phyloP scores from a whole-genome alignment of 129 eudicot species.

The Oenanthe sinensis region DNA sequence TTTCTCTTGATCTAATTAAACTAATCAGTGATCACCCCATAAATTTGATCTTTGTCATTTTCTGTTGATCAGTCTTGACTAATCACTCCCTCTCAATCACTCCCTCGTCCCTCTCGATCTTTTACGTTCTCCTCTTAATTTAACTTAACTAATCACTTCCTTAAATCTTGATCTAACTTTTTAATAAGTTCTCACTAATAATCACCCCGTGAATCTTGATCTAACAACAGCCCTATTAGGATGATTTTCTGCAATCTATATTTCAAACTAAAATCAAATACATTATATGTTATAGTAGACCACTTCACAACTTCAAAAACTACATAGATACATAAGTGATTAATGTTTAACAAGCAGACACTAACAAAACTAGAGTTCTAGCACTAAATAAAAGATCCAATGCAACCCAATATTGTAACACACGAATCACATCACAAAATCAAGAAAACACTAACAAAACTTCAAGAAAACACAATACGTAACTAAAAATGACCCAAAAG shows the following conservation, averaged over 20 bases:
- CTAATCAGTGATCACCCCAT: not conserved
- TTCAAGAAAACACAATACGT: not conserved
- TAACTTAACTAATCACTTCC: not conserved
- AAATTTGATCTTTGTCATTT: not conserved
- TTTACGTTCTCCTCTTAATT: not conserved
- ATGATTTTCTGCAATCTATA: not conserved
- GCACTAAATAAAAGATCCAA: not conserved
- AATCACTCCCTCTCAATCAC: not conserved
- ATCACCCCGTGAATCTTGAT: not conserved
- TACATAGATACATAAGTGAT: not conserved
- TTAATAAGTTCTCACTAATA: not conserved
- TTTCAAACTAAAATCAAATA: not conserved
- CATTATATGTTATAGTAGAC: not conserved
- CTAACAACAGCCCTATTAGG: no score
- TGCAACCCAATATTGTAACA: not conserved
- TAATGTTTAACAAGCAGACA: not conserved
- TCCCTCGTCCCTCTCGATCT: not conserved
- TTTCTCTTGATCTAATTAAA: not conserved
- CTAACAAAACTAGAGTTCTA: not conserved
- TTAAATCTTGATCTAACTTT: not conserved
- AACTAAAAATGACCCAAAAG: not conserved
- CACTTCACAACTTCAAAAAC: not conserved
- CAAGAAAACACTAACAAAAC: conserved; percentile 1
- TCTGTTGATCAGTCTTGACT: not conserved
- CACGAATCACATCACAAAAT: not conserved